Conservation (phyloP, 176 grass and related monocot species). For the Paspalum notatum region DNA sequence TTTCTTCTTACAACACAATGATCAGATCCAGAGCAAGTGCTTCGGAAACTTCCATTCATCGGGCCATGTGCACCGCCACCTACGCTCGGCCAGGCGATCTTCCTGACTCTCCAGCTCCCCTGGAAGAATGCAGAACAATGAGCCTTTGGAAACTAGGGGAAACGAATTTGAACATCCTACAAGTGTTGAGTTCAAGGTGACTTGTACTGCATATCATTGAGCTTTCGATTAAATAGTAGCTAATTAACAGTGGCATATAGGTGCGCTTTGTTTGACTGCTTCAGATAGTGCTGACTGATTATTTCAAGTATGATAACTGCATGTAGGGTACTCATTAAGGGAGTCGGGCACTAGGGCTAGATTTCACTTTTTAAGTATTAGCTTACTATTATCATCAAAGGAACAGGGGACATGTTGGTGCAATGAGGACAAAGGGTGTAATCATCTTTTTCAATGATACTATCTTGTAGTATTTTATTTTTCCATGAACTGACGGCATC, state of each 20-base stretch:
- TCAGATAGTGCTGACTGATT: slow-evolving; percentile 17
- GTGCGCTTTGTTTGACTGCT: slow-evolving; percentile 15
- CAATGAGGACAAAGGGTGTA: slow-evolving; percentile 6
- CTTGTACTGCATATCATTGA: neutral
- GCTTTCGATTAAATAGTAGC: slow-evolving; percentile 4
- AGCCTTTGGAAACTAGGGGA: slow-evolving; percentile 13
- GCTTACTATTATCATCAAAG: neutral
- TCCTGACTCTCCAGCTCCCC: slow-evolving; percentile 52
- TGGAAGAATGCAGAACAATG: slow-evolving; percentile 35
- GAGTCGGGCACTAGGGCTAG: neutral
- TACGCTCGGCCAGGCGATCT: slow-evolving; percentile 52
- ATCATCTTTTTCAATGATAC: slow-evolving; percentile 7
- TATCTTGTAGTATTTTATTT: slow-evolving; percentile 8
- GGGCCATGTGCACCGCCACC: neutral
- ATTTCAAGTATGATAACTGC: slow-evolving; percentile 35
- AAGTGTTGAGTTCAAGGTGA: slow-evolving; percentile 36
- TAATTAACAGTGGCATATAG: slow-evolving; percentile 12
- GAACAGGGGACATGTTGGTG: neutral
- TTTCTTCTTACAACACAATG: slow-evolving; percentile 34
- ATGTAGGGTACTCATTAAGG: slow-evolving; percentile 22
- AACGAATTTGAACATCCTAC: neutral
- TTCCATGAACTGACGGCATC: neutral
- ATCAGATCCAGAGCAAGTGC: slow-evolving; percentile 25
- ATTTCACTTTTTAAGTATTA: neutral
- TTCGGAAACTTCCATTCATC: slow-evolving; percentile 38